Conservation (phyloP, 73 alveolate species). For the Blepharisma japonicum region DNA sequence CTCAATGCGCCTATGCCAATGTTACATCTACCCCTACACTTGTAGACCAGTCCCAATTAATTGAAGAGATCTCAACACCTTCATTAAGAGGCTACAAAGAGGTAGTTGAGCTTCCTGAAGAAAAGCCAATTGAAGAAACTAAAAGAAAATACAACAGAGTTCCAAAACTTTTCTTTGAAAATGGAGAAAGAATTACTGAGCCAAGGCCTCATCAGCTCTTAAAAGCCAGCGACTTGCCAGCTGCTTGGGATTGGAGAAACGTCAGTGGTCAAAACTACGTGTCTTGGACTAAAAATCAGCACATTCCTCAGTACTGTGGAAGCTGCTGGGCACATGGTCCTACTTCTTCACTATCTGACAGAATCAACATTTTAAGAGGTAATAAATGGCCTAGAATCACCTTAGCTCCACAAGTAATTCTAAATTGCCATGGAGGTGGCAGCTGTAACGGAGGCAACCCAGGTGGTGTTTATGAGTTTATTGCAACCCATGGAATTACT, state of each 20-base stretch:
- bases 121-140: slow-evolving; percentile 40
- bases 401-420: slow-evolving; percentile 56
- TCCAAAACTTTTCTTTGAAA: slow-evolving; percentile 70
- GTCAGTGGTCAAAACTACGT: slow-evolving; percentile 61
- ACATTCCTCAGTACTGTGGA: slow-evolving; percentile 60
- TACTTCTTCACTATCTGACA: slow-evolving; percentile 75
- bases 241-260: slow-evolving; percentile 71
- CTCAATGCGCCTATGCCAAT: neutral
- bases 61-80: slow-evolving; percentile 78
- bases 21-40: neutral
- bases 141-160: slow-evolving; percentile 58
- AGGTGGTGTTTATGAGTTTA: slow-evolving; percentile 63
- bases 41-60: slow-evolving; percentile 23
- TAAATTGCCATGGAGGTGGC: slow-evolving; percentile 83
- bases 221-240: slow-evolving; percentile 50
- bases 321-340: slow-evolving; percentile 85
- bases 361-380: slow-evolving; percentile 68
- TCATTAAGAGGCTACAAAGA: slow-evolving; percentile 75
- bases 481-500: slow-evolving; percentile 59
- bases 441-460: slow-evolving; percentile 75
- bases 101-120: slow-evolving; percentile 42
- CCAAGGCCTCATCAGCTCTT: slow-evolving; percentile 48
- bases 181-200: slow-evolving; percentile 41
- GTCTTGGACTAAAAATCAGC: slow-evolving; percentile 78
- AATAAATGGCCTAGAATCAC: slow-evolving; percentile 52